Base-by-base conservation (phyloP, 2,329 filamentous ascomycete genomes). In the Botrytis porri region DNA sequence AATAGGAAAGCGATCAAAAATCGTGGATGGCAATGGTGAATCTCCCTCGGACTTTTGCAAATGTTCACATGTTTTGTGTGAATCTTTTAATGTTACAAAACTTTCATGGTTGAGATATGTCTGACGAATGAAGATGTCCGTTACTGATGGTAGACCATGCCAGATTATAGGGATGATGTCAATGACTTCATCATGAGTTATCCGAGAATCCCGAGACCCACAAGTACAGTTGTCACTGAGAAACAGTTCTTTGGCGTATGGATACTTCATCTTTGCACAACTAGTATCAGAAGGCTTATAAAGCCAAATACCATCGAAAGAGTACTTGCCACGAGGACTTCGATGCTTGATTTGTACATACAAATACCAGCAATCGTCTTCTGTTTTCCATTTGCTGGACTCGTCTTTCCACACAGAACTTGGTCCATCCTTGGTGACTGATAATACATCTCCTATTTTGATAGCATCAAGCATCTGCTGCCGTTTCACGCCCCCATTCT, bases 171-270 rank as follows among this genome's bases (percentile, higher is more conserved):
- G 75, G 59, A 92, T 87, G 1, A 86, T 87, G 0, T 84, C 85
- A 0, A 89, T 77, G 0, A 94, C 83, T 48, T 93, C 86, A 0
- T 85, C 81, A 1, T 86, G 84, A 0, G 83, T 76, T 4, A 93
- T 84, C 41, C 85, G 84, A 18, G 59, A 60, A 29, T 29, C 45
- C 0, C 82, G 73, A 0, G 73, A 73, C 0, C 61, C 64, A 75
- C 93, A 96, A 1, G 90, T 92, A 81, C 93, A 95, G 73, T 94
- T 89, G 69, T 94, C 88, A 0, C 90, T 93, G 0, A 95, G 81
- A 75, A 96, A 96, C 0, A 96, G 81, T 80, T 97, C 93, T 69
- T 94, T 92, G 0, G 82, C 75, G 81, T 88, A 90, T 0, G 91
- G 90, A 76, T 95, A 97, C 16, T 85, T 86, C 81, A 90, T 89